A percentile compares a stretch with the other conserved stretches of the same genome.
Evolutionary conservation across 495 filamentous ascomycete genomes (phyloP).

Genomic region (Hypoxylon crocopeplum): DNA sequence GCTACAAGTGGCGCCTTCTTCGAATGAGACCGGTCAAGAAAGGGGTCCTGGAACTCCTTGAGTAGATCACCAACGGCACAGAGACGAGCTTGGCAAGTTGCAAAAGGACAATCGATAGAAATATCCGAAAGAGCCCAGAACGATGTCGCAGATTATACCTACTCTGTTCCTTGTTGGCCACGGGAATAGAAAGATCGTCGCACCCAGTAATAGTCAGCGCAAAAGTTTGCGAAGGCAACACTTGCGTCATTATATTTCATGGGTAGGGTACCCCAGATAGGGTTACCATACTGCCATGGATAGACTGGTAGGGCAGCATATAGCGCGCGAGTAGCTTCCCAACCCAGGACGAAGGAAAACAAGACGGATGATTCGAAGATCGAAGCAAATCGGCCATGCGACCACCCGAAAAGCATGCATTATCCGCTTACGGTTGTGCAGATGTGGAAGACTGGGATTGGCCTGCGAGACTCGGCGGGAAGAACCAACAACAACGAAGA

Average conservation of each 20-base stretch:
- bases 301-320: too few species aligned
- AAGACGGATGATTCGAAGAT: slow-evolving; percentile 36
- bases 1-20: slow-evolving; percentile 5
- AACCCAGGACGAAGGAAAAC: slow-evolving; percentile 10
- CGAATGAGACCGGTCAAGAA: slow-evolving; percentile 28
- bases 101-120: slow-evolving; percentile 13
- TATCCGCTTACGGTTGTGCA: slow-evolving; percentile 32
- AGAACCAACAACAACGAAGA: slow-evolving; percentile 4
- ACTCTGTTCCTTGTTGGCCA: not conserved
- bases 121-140: slow-evolving; percentile 18
- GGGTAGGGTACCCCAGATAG: not conserved
- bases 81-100: slow-evolving; percentile 11
- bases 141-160: not conserved
- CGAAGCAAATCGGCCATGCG: slow-evolving; percentile 23
- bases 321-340: slow-evolving; percentile 1
- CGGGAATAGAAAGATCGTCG: slow-evolving; percentile 7
- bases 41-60: not conserved
- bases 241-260: slow-evolving; percentile 22
- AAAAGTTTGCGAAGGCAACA: slow-evolving; percentile 23
- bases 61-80: slow-evolving; percentile 18
- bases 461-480: slow-evolving; percentile 32
- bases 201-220: too few species aligned
- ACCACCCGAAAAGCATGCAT: slow-evolving; percentile 30
- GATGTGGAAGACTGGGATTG: slow-evolving; percentile 37
- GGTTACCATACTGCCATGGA: too few species aligned